Conservation (phyloP, 2,329 filamentous ascomycete genomes). For the Didymella exigua region DNA sequence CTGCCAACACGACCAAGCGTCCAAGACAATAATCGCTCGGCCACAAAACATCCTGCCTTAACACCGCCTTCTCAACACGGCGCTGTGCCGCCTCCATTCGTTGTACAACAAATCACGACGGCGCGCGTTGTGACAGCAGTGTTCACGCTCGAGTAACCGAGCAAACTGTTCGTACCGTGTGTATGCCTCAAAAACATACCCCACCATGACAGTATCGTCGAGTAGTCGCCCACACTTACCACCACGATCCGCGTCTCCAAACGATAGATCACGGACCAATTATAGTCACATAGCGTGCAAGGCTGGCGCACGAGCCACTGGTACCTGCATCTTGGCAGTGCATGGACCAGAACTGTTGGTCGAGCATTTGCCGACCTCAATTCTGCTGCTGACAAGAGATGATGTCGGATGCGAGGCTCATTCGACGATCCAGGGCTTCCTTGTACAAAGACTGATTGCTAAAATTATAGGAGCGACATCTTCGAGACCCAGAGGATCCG, state of each 20-base stretch:
- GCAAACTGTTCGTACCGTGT: not conserved
- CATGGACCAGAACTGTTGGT: constrained; percentile 10
- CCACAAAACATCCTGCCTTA: constrained; percentile 1
- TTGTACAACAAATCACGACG: not conserved
- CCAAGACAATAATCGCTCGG: constrained; percentile 12
- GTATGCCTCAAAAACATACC: not conserved
- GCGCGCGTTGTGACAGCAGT: not conserved
- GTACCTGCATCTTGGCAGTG: constrained; percentile 33
- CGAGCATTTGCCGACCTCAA: constrained; percentile 22
- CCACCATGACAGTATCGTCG: constrained; percentile 13
- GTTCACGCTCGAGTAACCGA: not conserved
- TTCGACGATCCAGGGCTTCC: not conserved
- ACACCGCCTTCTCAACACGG: not conserved
- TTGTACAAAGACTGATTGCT: not conserved
- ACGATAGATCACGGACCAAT: constrained; percentile 27
- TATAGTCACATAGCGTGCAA: constrained; percentile 17
- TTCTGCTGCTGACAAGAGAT: constrained; percentile 10
- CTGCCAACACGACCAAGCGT: constrained; percentile 13
- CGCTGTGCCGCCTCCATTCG: constrained; percentile 3
- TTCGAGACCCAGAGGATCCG: not conserved
- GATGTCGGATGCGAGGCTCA: not conserved
- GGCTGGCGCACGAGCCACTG: constrained; percentile 22
- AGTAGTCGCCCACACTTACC: constrained; percentile 22
- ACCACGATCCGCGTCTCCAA: constrained; percentile 19
- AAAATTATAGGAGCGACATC: not conserved